A percentile compares a stretch with the other conserved stretches of the same genome.
These are phyloP conservation scores for Nakaseomyces glabratus DNA, from an alignment of 1,139 yeast genomes.

Conservation along the genomic window DNA sequence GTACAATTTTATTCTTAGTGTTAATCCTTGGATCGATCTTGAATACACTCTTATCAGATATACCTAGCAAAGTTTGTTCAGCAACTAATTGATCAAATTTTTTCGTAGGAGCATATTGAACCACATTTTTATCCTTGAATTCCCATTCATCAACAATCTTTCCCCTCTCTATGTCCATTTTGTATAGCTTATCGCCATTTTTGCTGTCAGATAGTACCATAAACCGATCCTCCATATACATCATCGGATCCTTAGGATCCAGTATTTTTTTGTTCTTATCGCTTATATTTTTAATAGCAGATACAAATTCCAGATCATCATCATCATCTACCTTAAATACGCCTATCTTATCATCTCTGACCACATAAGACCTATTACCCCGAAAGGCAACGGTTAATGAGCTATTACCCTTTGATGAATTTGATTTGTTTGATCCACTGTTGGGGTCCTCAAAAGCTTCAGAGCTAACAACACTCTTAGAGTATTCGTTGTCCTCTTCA, in stretches of 20 bases:
- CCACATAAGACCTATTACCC: conserved; percentile 67
- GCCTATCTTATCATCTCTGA: conserved; percentile 71
- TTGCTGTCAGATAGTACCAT: conserved; percentile 54
- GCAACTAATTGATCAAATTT: conserved; percentile 66
- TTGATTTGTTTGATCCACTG: conserved; percentile 20
- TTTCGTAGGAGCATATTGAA: conserved; percentile 54
- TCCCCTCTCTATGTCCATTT: conserved; percentile 74
- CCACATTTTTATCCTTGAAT: conserved; percentile 41
- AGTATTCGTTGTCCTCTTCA: conserved; percentile 23
- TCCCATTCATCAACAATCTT: conserved; percentile 78
- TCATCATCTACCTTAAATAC: conserved; percentile 58
- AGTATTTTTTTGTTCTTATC: conserved; percentile 44
- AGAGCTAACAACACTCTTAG: conserved; percentile 17
- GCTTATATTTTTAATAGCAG: conserved; percentile 58
- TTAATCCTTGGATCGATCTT: conserved; percentile 68
- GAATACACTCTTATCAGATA: conserved; percentile 57
- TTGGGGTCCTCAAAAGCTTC: conserved; percentile 27
- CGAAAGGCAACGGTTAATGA: conserved; percentile 62
- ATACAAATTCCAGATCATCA: conserved; percentile 46
- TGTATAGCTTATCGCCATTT: conserved; percentile 42
- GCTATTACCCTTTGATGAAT: conserved; percentile 34
- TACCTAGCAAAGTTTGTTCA: conserved; percentile 67
- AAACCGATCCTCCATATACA: conserved; percentile 63
- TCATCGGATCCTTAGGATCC: conserved; percentile 57
- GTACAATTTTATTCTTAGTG: conserved; percentile 46